These are phyloP conservation scores for Achlya hypogyna DNA, from an alignment of 352 stramenopile species.

Conservation along the genomic window DNA sequence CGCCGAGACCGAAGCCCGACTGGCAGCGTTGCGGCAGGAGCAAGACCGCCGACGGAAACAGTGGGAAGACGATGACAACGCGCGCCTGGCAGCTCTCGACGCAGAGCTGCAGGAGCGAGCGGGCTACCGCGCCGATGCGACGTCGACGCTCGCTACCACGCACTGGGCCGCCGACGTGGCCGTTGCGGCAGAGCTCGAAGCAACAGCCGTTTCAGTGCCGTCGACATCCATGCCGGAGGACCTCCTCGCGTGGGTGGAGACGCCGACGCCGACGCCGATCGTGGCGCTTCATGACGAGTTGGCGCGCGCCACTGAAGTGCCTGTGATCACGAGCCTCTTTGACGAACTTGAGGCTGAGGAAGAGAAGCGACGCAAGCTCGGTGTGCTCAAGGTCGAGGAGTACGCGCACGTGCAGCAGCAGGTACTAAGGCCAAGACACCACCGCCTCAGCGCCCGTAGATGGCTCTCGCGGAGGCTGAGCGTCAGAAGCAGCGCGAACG, in stretches of 20 bases:
- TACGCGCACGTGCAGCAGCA: constrained; percentile 26
- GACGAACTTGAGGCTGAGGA: constrained; percentile 60
- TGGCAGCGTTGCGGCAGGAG: constrained; percentile 47
- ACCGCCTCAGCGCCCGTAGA: neutral
- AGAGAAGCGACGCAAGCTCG: constrained; percentile 26
- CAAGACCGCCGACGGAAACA: constrained; percentile 53
- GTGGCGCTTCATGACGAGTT: neutral
- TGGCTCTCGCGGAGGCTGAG: constrained; percentile 1
- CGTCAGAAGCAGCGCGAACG: neutral
- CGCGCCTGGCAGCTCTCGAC: constrained; percentile 38
- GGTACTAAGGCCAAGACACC: neutral
- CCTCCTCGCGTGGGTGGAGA: neutral
- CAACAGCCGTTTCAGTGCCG: neutral
- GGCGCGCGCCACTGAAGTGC: neutral
- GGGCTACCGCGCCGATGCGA: constrained; percentile 26
- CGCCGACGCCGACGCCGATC: neutral
- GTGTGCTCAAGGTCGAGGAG: constrained; percentile 19
- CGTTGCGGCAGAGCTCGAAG: neutral
- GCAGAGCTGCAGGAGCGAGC: constrained; percentile 37
- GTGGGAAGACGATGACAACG: constrained; percentile 59
- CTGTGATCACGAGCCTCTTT: constrained; percentile 64
- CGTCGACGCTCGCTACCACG: no score
- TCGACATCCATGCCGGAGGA: neutral
- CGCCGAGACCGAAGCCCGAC: constrained; percentile 39
- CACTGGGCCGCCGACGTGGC: neutral